Conservation (phyloP, 176 grass and related monocot species). For the Aegilops longissima region DNA sequence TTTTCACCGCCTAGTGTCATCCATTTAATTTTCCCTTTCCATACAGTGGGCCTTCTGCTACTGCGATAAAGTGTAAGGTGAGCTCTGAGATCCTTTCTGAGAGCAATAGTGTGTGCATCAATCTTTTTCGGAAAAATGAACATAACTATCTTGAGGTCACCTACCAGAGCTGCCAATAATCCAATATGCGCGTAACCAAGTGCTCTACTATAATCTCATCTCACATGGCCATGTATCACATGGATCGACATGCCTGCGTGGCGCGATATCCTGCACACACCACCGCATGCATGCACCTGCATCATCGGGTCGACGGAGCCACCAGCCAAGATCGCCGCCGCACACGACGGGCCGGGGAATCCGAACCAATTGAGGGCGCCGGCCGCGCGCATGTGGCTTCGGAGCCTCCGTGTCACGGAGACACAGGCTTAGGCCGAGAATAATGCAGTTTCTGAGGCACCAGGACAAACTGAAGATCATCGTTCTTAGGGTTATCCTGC, state of each 20-base stretch:
- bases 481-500: background rate
- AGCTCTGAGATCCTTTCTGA: too few species aligned
- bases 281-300: background rate
- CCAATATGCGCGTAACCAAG: too few species aligned
- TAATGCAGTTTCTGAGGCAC: constrained; percentile 6
- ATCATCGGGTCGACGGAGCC: background rate
- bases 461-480: background rate
- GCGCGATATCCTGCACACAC: background rate
- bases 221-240: constrained; percentile 4
- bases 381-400: constrained; percentile 22
- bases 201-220: background rate
- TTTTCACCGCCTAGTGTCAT: too few species aligned
- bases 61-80: too few species aligned
- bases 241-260: background rate
- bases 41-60: too few species aligned
- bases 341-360: constrained; percentile 5
- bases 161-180: too few species aligned
- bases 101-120: too few species aligned
- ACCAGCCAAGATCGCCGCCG: constrained; percentile 26
- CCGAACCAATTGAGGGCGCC: constrained; percentile 9
- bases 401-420: constrained; percentile 19
- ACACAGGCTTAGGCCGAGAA: background rate
- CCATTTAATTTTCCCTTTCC: too few species aligned
- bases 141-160: too few species aligned
- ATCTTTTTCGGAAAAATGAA: too few species aligned